Evolutionary conservation across 2,329 filamentous ascomycete genomes (phyloP).

Genomic region (Neofusicoccum laricinum): DNA sequence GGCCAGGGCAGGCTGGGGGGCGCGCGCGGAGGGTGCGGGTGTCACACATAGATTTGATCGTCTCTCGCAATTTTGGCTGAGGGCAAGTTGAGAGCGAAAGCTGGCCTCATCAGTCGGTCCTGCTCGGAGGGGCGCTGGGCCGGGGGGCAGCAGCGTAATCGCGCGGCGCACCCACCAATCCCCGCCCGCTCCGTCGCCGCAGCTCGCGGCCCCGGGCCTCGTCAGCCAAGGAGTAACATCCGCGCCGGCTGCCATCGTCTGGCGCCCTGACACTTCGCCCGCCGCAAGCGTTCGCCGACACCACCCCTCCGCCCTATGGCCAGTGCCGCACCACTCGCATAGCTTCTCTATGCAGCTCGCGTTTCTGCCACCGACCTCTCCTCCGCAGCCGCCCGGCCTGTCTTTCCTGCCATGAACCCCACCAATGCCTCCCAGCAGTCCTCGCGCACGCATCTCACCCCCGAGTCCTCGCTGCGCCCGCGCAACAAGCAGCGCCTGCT

Average conservation of each 20-base stretch:
- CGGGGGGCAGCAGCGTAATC: constrained; percentile 3
- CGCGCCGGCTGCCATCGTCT: background rate
- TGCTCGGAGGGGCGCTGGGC: background rate
- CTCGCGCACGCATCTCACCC: constrained; percentile 39
- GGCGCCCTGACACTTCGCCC: background rate
- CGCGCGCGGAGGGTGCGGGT: background rate
- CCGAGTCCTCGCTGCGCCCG: constrained; percentile 43
- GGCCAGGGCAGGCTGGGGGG: background rate
- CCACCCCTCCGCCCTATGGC: constrained; percentile 9
- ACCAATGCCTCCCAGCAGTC: constrained; percentile 36
- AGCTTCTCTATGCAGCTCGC: constrained; percentile 9
- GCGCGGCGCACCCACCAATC: constrained; percentile 7
- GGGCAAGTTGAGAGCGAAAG: background rate
- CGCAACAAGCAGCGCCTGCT: constrained; percentile 44
- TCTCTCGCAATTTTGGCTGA: background rate
- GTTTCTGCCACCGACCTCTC: background rate
- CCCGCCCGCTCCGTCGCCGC: constrained; percentile 6
- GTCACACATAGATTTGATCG: constrained; percentile 7
- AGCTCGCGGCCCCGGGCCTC: background rate
- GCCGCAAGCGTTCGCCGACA: constrained; percentile 9
- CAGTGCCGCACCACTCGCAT: constrained; percentile 10
- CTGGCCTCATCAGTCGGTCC: constrained; percentile 12
- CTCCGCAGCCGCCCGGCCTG: constrained; percentile 1
- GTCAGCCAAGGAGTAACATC: constrained; percentile 11
- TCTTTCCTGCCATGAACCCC: constrained; percentile 34